Conservation (phyloP, 495 filamentous ascomycete genomes). For the Penicillium chermesinum region DNA sequence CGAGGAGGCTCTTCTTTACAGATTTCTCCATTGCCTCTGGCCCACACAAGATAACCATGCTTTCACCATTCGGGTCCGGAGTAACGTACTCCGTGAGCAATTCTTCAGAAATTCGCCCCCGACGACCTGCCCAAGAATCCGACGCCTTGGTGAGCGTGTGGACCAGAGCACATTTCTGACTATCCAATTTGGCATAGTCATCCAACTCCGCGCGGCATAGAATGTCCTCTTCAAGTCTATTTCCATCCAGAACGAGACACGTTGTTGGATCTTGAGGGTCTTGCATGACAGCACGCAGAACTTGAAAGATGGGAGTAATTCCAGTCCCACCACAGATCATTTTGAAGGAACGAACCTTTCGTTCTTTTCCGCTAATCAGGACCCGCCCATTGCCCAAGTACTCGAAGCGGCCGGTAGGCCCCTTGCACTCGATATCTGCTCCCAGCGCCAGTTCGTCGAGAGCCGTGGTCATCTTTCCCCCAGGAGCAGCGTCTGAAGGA, state of each 20-base stretch:
- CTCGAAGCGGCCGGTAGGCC: conserved; percentile 82
- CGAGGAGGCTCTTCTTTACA: conserved; percentile 55
- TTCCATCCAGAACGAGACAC: conserved; percentile 77
- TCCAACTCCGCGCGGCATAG: conserved; percentile 76
- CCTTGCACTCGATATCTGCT: conserved; percentile 77
- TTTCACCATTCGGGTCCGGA: conserved; percentile 43
- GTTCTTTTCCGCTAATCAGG: conserved; percentile 51
- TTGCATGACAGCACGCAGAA: conserved; percentile 70
- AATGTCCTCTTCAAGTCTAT: conserved; percentile 77
- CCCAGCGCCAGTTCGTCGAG: conserved; percentile 68
- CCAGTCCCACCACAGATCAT: conserved; percentile 92
- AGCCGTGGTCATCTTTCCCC: conserved; percentile 82
- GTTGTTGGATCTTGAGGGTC: conserved; percentile 51
- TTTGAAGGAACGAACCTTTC: conserved; percentile 62
- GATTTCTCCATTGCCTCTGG: conserved; percentile 73
- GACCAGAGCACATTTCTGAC: conserved; percentile 57
- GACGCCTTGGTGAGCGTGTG: conserved; percentile 67
- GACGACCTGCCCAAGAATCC: conserved; percentile 61
- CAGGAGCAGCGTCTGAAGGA: conserved; percentile 49
- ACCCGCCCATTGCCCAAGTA: conserved; percentile 68
- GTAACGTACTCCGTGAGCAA: conserved; percentile 58
- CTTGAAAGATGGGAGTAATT: conserved; percentile 89
- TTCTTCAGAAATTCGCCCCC: conserved; percentile 60
- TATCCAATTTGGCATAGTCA: conserved; percentile 45
- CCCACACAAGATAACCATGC: conserved; percentile 79